These are phyloP conservation scores for Hyaloscypha variabilis DNA, from an alignment of 495 filamentous ascomycete genomes.

Conservation along the genomic window DNA sequence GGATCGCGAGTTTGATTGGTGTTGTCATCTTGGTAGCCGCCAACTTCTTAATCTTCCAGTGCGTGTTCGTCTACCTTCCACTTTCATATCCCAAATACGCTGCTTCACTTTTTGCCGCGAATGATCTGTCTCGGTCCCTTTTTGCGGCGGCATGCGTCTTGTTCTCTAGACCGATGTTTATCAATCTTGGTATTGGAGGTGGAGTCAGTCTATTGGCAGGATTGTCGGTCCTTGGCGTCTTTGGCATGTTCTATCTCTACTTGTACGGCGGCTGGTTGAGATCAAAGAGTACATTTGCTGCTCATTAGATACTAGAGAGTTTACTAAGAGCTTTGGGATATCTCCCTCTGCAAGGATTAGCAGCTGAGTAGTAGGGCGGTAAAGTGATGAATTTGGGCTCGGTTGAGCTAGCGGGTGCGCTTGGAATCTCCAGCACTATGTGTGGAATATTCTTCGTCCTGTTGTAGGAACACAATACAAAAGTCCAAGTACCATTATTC, in stretches of 20 bases:
- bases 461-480: no score
- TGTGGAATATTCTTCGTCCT: no score
- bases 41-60: slow-evolving; percentile 63
- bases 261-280: no score
- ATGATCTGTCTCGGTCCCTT: slow-evolving; percentile 48
- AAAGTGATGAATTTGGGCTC: no score
- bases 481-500: no score
- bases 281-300: no score
- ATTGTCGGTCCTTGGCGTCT: background rate
- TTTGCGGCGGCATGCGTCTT: slow-evolving; percentile 53
- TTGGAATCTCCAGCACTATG: no score
- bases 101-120: slow-evolving; percentile 58
- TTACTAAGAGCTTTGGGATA: no score
- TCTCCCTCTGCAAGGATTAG: no score
- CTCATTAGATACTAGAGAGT: no score
- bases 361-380: no score
- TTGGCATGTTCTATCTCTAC: slow-evolving; percentile 5
- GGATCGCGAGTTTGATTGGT: slow-evolving; percentile 53
- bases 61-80: slow-evolving; percentile 72
- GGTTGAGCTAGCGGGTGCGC: no score
- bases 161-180: slow-evolving; percentile 39
- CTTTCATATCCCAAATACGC: slow-evolving; percentile 47
- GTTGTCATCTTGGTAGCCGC: slow-evolving; percentile 51
- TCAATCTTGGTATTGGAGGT: slow-evolving; percentile 46
- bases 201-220: slow-evolving; percentile 49